Evolutionary conservation across 1,284 basidiomycete genomes (phyloP), one percentile per base, ranked within the genome.

Genomic region (Marasmius sp.): DNA sequence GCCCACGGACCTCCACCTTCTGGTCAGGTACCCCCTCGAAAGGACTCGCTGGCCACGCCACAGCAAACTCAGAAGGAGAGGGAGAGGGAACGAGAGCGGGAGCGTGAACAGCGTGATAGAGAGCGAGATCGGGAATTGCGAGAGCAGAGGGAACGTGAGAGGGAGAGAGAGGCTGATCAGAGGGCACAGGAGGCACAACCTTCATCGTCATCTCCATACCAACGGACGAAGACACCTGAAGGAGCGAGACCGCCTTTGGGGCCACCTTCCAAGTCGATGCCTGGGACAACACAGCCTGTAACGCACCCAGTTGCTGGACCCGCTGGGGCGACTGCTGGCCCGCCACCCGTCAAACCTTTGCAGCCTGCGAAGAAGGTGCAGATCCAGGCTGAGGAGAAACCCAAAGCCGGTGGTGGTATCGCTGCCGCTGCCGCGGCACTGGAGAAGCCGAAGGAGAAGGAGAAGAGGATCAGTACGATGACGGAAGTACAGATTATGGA

Each of bases 401-500:
- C 69, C 20, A 71, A 72, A 80, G 74, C 67, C 71, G 73, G 68
- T 52, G 77, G 75, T 59, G 73, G 79, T 3, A 81, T 85, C n/a
- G 89, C 87, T 0, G 91, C 88, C 11, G 90, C 91, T 0, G 90
- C 90, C 0, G 90, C 89, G 34, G 87, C 87, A 33, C 76, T 89
- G 67, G 84, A 84, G 74, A 88, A 90, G 71, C 83, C 84, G 57
- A 89, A 89, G 75, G 84, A 84, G 71, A 81, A 85, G 69, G 90
- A 88, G 81, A 93, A 95, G 76, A 84, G 97, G 59, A 96, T 98
- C 69, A 97, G 94, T 69, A 93, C 95, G 43, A 94, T 99, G 93
- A 94, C 89, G 59, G 97, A 98, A 77, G 93, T 91, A 43, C 96
- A 98, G 79, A 97, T 99, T 71, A 98, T 98, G 95, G 94, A 97